phyloP scores from a whole-genome alignment of 805 yeast genomes.

The Teunomyces barrocoloradensis region DNA sequence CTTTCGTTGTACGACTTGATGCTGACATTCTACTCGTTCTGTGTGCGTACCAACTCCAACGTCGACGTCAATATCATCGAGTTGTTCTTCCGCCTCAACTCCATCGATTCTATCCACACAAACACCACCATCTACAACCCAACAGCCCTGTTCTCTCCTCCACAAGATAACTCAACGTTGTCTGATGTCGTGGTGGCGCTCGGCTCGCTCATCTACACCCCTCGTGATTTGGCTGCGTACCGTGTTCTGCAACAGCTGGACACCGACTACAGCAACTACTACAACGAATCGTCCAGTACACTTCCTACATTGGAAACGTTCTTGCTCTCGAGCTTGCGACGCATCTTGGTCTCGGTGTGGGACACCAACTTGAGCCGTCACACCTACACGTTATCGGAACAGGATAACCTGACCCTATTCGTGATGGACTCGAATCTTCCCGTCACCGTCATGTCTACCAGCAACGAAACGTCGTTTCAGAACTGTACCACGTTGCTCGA shows the following conservation, averaged over 20 bases:
- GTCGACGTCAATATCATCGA: slow-evolving; percentile 33
- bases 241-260: background rate
- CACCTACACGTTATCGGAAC: slow-evolving; percentile 20
- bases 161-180: slow-evolving; percentile 29
- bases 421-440: slow-evolving; percentile 4
- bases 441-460: background rate
- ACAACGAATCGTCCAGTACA: slow-evolving; percentile 17
- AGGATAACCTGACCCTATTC: slow-evolving; percentile 22
- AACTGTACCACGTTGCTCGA: background rate
- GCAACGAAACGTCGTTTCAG: slow-evolving; percentile 1
- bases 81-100: slow-evolving; percentile 25
- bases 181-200: slow-evolving; percentile 20
- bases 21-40: slow-evolving; percentile 15
- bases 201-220: slow-evolving; percentile 24
- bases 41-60: slow-evolving; percentile 29
- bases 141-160: background rate
- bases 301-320: slow-evolving; percentile 30
- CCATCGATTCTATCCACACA: slow-evolving; percentile 10
- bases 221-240: slow-evolving; percentile 19
- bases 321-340: slow-evolving; percentile 23
- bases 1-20: slow-evolving; percentile 25
- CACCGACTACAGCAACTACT: slow-evolving; percentile 11
- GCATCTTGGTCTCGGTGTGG: slow-evolving; percentile 28
- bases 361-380: slow-evolving; percentile 17
- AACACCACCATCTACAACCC: background rate